phyloP scores from a whole-genome alignment of 768 basidiomycete species.

The Termitomyces sp. region DNA sequence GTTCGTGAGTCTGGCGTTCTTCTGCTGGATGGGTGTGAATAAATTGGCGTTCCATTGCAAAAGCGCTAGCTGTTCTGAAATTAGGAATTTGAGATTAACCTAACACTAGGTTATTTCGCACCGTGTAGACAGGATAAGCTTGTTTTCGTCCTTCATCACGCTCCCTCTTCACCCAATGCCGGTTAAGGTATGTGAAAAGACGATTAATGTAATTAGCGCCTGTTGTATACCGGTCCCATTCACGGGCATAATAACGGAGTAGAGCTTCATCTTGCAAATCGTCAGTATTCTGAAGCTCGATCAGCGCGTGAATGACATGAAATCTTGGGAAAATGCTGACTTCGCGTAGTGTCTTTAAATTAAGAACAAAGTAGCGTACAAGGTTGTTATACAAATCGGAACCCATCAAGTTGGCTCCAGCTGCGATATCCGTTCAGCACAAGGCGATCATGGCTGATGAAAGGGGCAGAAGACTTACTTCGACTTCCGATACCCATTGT shows the following conservation, averaged over 20 bases:
- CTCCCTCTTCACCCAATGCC: conserved; percentile 98
- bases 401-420: conserved; percentile 94
- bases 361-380: conserved; percentile 81
- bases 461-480: conserved; percentile 45
- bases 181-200: conserved; percentile 95
- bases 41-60: conserved; percentile 95
- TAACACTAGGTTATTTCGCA: conserved; percentile 27
- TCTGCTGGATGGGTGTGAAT: conserved; percentile 83
- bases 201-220: conserved; percentile 98
- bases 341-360: conserved; percentile 65
- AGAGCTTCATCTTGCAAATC: conserved; percentile 80
- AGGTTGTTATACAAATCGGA: conserved; percentile 96
- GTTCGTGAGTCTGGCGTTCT: conserved; percentile 74
- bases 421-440: conserved; percentile 31
- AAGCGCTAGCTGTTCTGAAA: conserved; percentile 70
- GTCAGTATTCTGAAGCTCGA: conserved; percentile 58
- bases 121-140: conserved; percentile 95
- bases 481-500: conserved; percentile 53
- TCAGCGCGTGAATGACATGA: conserved; percentile 5
- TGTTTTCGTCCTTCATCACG: conserved; percentile 94
- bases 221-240: conserved; percentile 96
- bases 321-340: conserved; percentile 10
- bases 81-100: background rate
- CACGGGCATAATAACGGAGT: conserved; percentile 82
- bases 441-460: conserved; percentile 26